Evolutionary conservation across 352 stramenopile species (phyloP), one percentile per base, ranked within the genome.

Genomic region (Blastocystis sp.): DNA sequence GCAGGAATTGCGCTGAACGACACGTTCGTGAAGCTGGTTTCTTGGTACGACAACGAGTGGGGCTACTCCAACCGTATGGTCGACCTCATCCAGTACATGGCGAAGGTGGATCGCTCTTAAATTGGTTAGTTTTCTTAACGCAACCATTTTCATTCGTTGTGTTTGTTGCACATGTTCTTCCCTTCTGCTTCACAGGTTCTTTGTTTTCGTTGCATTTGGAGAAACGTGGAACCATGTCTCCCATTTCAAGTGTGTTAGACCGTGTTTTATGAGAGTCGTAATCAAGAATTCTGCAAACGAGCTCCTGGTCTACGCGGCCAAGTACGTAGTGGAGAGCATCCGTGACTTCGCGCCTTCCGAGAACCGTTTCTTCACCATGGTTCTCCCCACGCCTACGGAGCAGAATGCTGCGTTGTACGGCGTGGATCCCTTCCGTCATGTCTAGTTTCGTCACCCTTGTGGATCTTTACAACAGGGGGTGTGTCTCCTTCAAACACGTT

Each of bases 41-140:
- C 95, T 87, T 99, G 96, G 96, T 99, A 99, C 91, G 97, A 99
- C 93, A 98, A 99, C 93, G 96, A 99, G 91, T 98, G 94, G 92
- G 96, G 96, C 89, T 99, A 99, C 95, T 97, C 93, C 89, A 93
- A 93, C 93, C 95, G 96, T 92, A 93, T 98, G 90, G 91, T 98
- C 90, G 95, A 98, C 92, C 92, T 99, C 89, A 97, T 98, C 90
- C 94, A 94, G 92, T 94, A 98, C 93, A 96, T 97, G 90, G 78
- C 78, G 21, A 88, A 88, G 78, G 78, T 88, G 40, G 78, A 88
- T 42, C 78, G 78, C 45, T 88, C 78, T 76, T 88, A 88, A 88
- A 76, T 11, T 38, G 34, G 87, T 40, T 48, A 82, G 10, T n/a
- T 21, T 82, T 70, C 40, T 62, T 64, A 28, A 21, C 45, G 45